Evolutionary conservation across 805 yeast species (phyloP), one percentile per base, ranked within the genome.

Genomic region (Blastobotrys terrestris): DNA sequence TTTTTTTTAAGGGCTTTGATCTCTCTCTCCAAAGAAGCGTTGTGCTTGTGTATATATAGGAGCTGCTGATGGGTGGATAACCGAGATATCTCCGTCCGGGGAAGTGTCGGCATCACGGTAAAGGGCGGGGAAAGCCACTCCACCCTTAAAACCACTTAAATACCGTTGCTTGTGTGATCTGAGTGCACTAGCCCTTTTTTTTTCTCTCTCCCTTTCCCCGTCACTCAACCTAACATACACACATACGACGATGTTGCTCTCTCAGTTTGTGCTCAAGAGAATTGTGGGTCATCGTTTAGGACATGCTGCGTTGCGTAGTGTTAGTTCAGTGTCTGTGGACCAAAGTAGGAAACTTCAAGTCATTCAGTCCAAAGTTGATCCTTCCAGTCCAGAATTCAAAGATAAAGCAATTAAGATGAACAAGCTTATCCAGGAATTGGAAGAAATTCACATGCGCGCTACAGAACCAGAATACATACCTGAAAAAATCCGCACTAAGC

Each of bases 401-500:
- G 59, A 55, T 35, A 60, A 58, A 39, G 39, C 52, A 22, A 45
- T 35, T 45, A 60, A 55, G n/a, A 59, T 64, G 60, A 50, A 51
- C 15, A 54, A 52, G 39, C 55, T 58, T 39, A 49, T 54, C 44
- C 41, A 43, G n/a, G 54, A 59, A 18, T 44, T 61, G 19, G 55
- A 54, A 3, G 26, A 14, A 8, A 51, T 64, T 19, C 64, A 63
- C 43, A 49, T 48, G 7, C 56, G 55, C 20, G 57, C 55, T 16
- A 54, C 61, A 5, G 50, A 55, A 21, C 53, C 56, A n/a, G 53
- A 45, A 11, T 50, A 56, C 18, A 65, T 65, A 42, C 64, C 67
- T 3, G 66, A 63, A 18, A 65, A 63, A 52, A 54, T 64, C 52
- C 51, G 59, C 15, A 41, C 53, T 11, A 64, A 64, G 54, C 68